phyloP scores from a whole-genome alignment of 352 stramenopile species.

The Phytophthora macrochlamydospora region DNA sequence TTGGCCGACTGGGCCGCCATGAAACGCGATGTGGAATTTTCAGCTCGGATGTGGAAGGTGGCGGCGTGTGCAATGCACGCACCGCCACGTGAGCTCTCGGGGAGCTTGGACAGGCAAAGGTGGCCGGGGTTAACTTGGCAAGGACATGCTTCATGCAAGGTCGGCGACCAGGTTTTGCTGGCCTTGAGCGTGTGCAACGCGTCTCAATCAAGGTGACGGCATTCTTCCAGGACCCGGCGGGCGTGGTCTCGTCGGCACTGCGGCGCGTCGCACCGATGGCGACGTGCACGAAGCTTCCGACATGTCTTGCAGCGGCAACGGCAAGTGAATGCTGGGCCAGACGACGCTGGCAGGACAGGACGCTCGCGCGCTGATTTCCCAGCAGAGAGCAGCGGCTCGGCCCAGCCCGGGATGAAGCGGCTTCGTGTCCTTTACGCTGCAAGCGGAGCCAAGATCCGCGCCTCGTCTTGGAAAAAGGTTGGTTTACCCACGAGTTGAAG shows the following conservation, averaged over 20 bases:
- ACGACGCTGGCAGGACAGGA: background rate
- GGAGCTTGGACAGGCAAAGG: slow-evolving; percentile 14
- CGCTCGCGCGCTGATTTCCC: background rate
- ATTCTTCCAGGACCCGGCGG: too few relatives aligned
- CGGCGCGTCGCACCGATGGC: too few relatives aligned
- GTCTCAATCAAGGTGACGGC: background rate
- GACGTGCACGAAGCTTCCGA: too few relatives aligned
- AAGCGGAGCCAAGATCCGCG: background rate
- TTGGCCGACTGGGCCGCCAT: background rate
- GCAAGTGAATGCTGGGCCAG: background rate
- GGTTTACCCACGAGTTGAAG: background rate
- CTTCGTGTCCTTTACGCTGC: background rate
- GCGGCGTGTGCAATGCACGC: too few relatives aligned
- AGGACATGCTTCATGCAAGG: background rate
- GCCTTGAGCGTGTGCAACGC: background rate
- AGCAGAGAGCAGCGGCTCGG: background rate
- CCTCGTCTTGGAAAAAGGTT: background rate
- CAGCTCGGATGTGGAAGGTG: slow-evolving; percentile 1
- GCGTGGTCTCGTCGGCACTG: too few relatives aligned
- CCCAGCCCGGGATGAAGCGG: background rate
- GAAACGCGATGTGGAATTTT: slow-evolving; percentile 8
- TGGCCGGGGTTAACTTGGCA: slow-evolving; percentile 1
- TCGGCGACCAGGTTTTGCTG: background rate
- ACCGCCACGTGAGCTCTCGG: too few relatives aligned
- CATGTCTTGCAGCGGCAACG: background rate